Evolutionary conservation across 2,329 filamentous ascomycete species (phyloP).

Genomic region (Colletotrichum liriopes): DNA sequence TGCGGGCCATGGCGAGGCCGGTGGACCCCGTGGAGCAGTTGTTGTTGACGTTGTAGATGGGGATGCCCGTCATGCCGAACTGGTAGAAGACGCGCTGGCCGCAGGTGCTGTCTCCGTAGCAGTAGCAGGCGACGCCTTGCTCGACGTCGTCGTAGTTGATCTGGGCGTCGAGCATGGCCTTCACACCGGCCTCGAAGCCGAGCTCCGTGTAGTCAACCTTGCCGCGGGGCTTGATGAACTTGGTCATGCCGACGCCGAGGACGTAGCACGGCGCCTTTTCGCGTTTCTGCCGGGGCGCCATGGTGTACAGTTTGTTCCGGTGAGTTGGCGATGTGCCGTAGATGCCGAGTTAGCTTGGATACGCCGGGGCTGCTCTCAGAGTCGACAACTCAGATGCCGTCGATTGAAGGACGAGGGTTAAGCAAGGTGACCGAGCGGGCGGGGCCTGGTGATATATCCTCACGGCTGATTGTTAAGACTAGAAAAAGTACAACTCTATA

Average conservation of each 20-base stretch:
- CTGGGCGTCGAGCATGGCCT: constrained; percentile 87
- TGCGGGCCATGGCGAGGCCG: constrained; percentile 86
- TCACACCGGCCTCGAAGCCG: constrained; percentile 92
- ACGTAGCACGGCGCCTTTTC: constrained; percentile 79
- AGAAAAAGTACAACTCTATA: background rate
- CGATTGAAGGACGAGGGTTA: background rate
- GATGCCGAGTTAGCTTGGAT: background rate
- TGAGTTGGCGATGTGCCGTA: background rate
- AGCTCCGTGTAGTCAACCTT: constrained; percentile 96
- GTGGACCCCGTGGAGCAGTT: constrained; percentile 98
- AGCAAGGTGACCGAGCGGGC: background rate
- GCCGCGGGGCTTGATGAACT: constrained; percentile 97
- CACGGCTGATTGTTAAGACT: background rate
- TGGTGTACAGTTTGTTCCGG: constrained; percentile 47
- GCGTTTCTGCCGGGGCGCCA: constrained; percentile 65
- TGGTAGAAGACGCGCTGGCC: constrained; percentile 99
- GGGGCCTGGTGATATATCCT: constrained; percentile 11
- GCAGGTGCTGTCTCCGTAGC: constrained; percentile 95
- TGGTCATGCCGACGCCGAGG: constrained; percentile 98
- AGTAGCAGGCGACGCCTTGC: constrained; percentile 96
- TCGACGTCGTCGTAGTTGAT: constrained; percentile 98
- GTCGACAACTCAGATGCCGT: background rate
- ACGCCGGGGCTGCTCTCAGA: background rate
- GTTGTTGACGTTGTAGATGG: constrained; percentile 99
- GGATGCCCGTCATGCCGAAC: constrained; percentile 97